A percentile compares a stretch with the other conserved stretches of the same genome.
Conservation (phyloP, 2,329 filamentous ascomycete genomes). For the Ascochyta pisi region DNA sequence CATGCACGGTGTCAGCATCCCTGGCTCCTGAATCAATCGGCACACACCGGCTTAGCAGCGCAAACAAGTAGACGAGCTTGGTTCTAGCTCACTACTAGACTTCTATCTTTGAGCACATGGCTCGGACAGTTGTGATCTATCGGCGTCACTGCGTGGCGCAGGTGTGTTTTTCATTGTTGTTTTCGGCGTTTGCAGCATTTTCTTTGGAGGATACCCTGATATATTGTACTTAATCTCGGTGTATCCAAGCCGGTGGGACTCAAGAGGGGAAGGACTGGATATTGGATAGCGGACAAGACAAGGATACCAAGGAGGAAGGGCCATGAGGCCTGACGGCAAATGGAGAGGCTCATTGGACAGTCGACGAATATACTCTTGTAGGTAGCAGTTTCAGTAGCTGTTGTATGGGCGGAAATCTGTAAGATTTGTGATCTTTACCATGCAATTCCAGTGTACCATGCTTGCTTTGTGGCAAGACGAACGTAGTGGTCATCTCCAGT, state of each 20-base stretch:
- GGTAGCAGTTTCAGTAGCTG: slow-evolving; percentile 9
- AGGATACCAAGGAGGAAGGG: not conserved
- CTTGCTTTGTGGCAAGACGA: not conserved
- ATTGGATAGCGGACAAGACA: slow-evolving; percentile 8
- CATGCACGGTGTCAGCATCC: not conserved
- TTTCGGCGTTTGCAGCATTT: slow-evolving; percentile 9
- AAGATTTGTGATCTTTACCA: slow-evolving; percentile 16
- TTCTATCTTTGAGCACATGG: not conserved
- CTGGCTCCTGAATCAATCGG: not conserved
- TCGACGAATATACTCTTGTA: not conserved
- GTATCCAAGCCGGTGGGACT: slow-evolving; percentile 2
- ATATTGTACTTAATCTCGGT: slow-evolving; percentile 7
- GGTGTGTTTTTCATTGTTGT: not conserved
- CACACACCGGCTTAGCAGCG: too few relatives aligned
- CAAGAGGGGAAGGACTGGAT: not conserved
- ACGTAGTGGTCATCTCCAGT: not conserved
- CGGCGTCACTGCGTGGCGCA: slow-evolving; percentile 5
- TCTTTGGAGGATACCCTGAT: slow-evolving; percentile 37
- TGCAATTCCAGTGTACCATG: not conserved
- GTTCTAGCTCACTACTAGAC: not conserved
- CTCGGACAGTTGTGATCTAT: not conserved
- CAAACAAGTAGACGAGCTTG: not conserved
- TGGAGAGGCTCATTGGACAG: not conserved
- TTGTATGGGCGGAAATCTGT: slow-evolving; percentile 17
- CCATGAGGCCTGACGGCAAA: too few relatives aligned